A percentile compares a stretch with the other conserved stretches of the same genome.
phyloP scores from a whole-genome alignment of 2,329 filamentous ascomycete genomes.

The Ascochyta koolunga region DNA sequence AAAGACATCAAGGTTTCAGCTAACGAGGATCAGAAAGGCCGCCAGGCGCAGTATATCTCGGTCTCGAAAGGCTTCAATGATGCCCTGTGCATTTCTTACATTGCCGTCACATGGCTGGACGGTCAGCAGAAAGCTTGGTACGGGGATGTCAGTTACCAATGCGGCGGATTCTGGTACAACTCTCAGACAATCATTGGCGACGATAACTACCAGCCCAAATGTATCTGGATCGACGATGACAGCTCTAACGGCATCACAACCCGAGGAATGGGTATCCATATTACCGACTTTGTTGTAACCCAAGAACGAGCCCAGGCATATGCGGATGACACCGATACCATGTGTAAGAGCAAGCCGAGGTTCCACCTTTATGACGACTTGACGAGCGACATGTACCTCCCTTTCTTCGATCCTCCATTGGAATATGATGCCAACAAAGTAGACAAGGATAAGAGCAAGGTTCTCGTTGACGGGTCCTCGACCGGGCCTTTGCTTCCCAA shows the following conservation, averaged over 20 bases:
- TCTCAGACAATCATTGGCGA: constrained; percentile 14
- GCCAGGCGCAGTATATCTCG: constrained; percentile 17
- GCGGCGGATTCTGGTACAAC: constrained; percentile 20
- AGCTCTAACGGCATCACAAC: constrained; percentile 14
- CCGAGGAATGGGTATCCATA: constrained; percentile 22
- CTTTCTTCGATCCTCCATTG: constrained; percentile 33
- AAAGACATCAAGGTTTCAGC: constrained; percentile 5
- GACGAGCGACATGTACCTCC: constrained; percentile 27
- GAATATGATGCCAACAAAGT: constrained; percentile 29
- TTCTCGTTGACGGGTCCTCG: constrained; percentile 2
- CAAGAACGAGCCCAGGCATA: constrained; percentile 7
- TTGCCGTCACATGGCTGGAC: constrained; percentile 20
- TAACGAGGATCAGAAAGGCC: background rate
- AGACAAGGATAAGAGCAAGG: constrained; percentile 12
- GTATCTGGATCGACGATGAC: constrained; percentile 22
- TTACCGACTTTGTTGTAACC: constrained; percentile 21
- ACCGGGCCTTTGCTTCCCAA: constrained; percentile 2
- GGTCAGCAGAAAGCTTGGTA: constrained; percentile 19
- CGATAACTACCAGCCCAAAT: constrained; percentile 17
- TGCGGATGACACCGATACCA: constrained; percentile 11
- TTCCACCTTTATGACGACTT: constrained; percentile 27
- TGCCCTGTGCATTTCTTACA: constrained; percentile 23
- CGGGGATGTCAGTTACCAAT: constrained; percentile 18
- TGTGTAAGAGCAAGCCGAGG: constrained; percentile 19
- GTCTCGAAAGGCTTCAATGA: constrained; percentile 15